These are phyloP conservation scores for Sugiyamaella smithiae DNA, from an alignment of 805 yeast genomes.

Conservation along the genomic window DNA sequence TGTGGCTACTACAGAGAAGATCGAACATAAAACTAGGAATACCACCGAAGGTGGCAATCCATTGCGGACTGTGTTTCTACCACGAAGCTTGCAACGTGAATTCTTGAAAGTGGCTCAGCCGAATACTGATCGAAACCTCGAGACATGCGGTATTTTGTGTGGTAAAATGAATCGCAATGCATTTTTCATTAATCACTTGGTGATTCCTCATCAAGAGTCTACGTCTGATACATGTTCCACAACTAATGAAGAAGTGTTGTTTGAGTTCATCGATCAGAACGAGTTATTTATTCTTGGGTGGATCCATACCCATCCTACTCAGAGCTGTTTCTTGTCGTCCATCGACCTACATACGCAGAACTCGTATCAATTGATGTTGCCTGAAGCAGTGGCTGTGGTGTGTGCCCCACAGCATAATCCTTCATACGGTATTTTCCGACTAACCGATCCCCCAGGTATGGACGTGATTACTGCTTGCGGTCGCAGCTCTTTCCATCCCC, in stretches of 20 bases:
- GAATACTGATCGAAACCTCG: constrained; percentile 52
- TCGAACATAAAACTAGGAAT: constrained; percentile 30
- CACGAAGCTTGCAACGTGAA: constrained; percentile 40
- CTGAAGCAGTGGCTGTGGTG: constrained; percentile 67
- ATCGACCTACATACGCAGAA: constrained; percentile 67
- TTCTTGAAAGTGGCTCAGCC: constrained; percentile 48
- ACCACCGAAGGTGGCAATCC: constrained; percentile 57
- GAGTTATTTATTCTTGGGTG: constrained; percentile 66
- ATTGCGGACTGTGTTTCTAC: constrained; percentile 51
- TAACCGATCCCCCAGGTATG: constrained; percentile 65
- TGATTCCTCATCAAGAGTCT: constrained; percentile 61
- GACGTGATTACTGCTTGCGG: constrained; percentile 52
- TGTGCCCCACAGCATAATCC: constrained; percentile 54
- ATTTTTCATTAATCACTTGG: constrained; percentile 57
- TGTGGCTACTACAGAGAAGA: neutral
- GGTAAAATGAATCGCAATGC: constrained; percentile 61
- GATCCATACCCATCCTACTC: constrained; percentile 76
- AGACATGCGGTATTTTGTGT: constrained; percentile 66
- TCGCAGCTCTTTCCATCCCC: constrained; percentile 58
- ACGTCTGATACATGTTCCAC: constrained; percentile 64
- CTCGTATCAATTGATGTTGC: constrained; percentile 65
- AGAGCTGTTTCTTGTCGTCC: constrained; percentile 64
- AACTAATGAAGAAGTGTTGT: constrained; percentile 55
- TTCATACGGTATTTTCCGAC: constrained; percentile 54
- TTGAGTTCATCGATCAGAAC: constrained; percentile 52